Evolutionary conservation across 2,329 filamentous ascomycete genomes (phyloP).

Genomic region (Colletotrichum cordylinicola): DNA sequence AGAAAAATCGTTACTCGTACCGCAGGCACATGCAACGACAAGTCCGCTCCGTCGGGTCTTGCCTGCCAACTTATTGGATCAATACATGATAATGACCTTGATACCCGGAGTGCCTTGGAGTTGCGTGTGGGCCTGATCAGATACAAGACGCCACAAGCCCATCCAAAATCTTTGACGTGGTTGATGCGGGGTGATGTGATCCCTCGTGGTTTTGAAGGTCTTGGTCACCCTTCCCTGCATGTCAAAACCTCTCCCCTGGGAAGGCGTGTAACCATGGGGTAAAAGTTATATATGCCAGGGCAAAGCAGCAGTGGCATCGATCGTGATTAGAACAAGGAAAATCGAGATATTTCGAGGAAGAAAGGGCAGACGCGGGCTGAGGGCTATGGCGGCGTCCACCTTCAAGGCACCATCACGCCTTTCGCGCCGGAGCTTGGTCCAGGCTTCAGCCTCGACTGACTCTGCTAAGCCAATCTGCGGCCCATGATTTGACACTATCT

Average conservation of each 20-base stretch:
- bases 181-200: neutral
- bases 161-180: neutral
- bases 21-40: neutral
- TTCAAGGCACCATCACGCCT: neutral
- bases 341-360: neutral
- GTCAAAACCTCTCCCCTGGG: neutral
- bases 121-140: neutral
- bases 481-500: neutral
- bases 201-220: neutral
- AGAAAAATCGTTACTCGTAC: neutral
- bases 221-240: neutral
- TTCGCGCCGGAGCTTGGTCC: neutral
- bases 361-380: neutral
- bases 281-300: neutral
- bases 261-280: neutral
- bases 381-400: neutral
- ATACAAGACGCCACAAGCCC: neutral
- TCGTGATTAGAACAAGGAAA: conserved; percentile 1
- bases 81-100: neutral
- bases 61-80: neutral
- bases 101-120: neutral
- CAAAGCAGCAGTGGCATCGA: neutral
- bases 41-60: neutral
- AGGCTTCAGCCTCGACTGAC: neutral
- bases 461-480: neutral